These are phyloP conservation scores for Aspergillaceae sp. DNA, from an alignment of 2,329 filamentous ascomycete species.

Conservation along the genomic window DNA sequence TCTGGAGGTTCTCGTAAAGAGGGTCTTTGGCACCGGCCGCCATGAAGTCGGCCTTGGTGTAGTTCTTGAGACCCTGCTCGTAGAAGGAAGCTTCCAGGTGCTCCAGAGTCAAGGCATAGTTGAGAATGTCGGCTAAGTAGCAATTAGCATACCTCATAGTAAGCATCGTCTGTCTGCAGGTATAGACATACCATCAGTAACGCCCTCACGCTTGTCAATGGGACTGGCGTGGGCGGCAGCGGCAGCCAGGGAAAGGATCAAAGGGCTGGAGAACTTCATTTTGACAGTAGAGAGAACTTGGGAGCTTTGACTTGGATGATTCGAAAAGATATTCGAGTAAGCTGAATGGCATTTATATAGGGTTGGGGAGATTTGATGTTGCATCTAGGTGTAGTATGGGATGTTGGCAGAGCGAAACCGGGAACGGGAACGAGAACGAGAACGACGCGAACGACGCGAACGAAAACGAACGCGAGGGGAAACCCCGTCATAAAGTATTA, in stretches of 20 bases:
- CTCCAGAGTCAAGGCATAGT: constrained; percentile 37
- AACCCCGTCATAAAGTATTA: too few species aligned
- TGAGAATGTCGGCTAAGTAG: constrained; percentile 12
- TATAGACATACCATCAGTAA: constrained; percentile 6
- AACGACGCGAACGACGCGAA: too few species aligned
- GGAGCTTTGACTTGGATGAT: too few species aligned
- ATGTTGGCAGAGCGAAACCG: too few species aligned
- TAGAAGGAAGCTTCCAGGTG: constrained; percentile 58
- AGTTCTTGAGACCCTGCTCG: constrained; percentile 50
- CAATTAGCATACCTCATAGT: background rate
- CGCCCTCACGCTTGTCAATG: constrained; percentile 5
- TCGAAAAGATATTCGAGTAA: too few species aligned
- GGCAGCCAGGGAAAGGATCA: constrained; percentile 4
- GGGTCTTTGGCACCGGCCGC: constrained; percentile 42
- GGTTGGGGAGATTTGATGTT: too few species aligned
- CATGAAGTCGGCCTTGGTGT: constrained; percentile 45
- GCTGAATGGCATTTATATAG: too few species aligned
- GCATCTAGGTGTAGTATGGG: too few species aligned
- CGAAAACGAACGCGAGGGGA: too few species aligned
- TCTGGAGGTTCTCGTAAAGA: constrained; percentile 52
- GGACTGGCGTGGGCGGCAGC: constrained; percentile 6
- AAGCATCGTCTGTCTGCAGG: background rate
- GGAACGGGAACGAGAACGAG: too few species aligned
- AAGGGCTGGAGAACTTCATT: constrained; percentile 9
- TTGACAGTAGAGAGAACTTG: background rate